phyloP scores from a whole-genome alignment of 192 early-diverging fungal species.

The Polychytrium aggregatum region DNA sequence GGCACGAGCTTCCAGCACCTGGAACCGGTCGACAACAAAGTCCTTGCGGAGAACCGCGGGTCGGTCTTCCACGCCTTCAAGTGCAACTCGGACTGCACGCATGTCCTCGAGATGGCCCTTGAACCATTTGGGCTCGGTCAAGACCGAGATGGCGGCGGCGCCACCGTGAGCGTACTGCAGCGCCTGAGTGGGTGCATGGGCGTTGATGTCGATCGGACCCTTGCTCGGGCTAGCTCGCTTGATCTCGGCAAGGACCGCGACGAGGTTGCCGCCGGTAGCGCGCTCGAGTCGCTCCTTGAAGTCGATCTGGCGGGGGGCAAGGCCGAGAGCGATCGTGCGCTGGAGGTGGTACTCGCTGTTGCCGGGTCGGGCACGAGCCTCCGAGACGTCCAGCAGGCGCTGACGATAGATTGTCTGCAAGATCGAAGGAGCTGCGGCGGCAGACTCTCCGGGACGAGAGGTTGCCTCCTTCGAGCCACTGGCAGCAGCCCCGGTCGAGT shows the following conservation, averaged over 20 bases:
- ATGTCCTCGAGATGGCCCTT: constrained; percentile 89
- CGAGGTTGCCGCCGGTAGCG: constrained; percentile 40
- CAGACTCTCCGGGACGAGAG: background rate
- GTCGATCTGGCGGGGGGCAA: constrained; percentile 68
- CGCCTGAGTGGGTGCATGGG: constrained; percentile 81
- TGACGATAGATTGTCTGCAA: constrained; percentile 73
- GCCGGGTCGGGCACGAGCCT: constrained; percentile 62
- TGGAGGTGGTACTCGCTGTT: constrained; percentile 54
- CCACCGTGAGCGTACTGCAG: constrained; percentile 77
- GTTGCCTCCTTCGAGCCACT: background rate
- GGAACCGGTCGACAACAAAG: constrained; percentile 92
- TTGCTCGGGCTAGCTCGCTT: constrained; percentile 95
- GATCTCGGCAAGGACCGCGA: constrained; percentile 92
- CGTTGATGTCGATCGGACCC: constrained; percentile 72
- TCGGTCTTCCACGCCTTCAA: constrained; percentile 52
- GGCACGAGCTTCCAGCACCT: constrained; percentile 90
- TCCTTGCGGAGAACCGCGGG: constrained; percentile 96
- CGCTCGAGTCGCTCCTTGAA: constrained; percentile 58
- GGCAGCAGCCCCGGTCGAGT: constrained; percentile 28
- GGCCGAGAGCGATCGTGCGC: constrained; percentile 51
- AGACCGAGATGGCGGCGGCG: constrained; percentile 87
- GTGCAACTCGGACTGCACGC: constrained; percentile 65
- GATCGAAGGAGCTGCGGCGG: constrained; percentile 30
- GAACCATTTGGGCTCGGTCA: constrained; percentile 99
- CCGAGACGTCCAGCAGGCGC: constrained; percentile 66